phyloP scores from a whole-genome alignment of 352 stramenopile species.

The Globisporangium mamillatum region DNA sequence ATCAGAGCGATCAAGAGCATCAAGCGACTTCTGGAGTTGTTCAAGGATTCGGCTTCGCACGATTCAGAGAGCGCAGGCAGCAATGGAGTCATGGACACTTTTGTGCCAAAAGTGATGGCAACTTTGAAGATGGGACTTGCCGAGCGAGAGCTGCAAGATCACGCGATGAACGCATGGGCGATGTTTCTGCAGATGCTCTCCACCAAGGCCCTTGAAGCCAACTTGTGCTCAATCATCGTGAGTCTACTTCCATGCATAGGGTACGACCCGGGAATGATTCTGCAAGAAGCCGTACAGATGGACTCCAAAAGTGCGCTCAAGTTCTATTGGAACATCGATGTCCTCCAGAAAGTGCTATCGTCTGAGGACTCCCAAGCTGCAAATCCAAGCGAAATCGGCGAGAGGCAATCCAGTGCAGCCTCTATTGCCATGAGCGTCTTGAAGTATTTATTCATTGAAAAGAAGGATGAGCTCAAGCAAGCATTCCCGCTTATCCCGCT shows the following conservation, averaged over 20 bases:
- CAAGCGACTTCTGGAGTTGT: constrained; percentile 62
- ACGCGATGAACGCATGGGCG: constrained; percentile 71
- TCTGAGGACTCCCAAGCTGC: neutral
- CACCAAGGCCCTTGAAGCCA: constrained; percentile 73
- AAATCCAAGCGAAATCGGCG: neutral
- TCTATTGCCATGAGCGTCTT: constrained; percentile 34
- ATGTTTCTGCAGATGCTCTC: constrained; percentile 82
- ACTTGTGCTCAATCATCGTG: constrained; percentile 86
- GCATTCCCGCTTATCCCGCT: constrained; percentile 70
- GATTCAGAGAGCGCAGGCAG: constrained; percentile 25
- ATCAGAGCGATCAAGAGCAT: constrained; percentile 76
- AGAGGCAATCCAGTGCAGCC: constrained; percentile 1
- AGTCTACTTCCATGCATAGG: constrained; percentile 77
- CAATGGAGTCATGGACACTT: constrained; percentile 67
- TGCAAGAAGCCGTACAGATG: constrained; percentile 32
- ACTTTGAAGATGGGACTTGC: constrained; percentile 77
- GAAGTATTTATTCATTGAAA: constrained; percentile 78
- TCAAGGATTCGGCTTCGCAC: constrained; percentile 28
- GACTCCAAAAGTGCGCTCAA: constrained; percentile 10
- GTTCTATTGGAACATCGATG: constrained; percentile 39
- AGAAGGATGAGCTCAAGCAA: constrained; percentile 48
- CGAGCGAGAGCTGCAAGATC: constrained; percentile 50
- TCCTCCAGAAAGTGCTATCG: constrained; percentile 20
- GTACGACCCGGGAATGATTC: constrained; percentile 36
- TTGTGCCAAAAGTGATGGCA: constrained; percentile 89